These are phyloP conservation scores for Puccinia polysora DNA, from an alignment of 1,284 basidiomycete genomes.

Conservation along the genomic window DNA sequence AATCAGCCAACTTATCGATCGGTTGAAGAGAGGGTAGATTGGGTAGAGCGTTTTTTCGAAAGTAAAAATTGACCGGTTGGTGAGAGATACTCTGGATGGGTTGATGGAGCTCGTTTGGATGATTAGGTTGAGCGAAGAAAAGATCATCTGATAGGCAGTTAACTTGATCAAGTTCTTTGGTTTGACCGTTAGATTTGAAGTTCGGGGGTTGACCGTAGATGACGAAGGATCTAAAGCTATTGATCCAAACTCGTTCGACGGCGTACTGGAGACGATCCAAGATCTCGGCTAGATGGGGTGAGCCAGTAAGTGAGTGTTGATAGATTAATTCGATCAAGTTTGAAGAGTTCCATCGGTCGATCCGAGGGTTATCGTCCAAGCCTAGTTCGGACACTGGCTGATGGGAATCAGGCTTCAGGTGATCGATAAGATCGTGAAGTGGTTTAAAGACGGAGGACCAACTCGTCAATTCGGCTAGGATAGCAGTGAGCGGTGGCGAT, in stretches of 20 bases:
- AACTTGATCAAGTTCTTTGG: not conserved
- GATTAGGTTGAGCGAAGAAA: slow-evolving; percentile 6
- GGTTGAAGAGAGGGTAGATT: slow-evolving; percentile 17
- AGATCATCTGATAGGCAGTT: slow-evolving; percentile 1
- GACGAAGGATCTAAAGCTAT: slow-evolving; percentile 11
- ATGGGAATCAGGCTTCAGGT: not conserved
- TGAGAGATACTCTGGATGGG: not conserved
- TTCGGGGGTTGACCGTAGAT: slow-evolving; percentile 27
- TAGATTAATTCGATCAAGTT: slow-evolving; percentile 11
- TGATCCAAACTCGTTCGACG: slow-evolving; percentile 21
- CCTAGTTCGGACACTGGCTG: not conserved
- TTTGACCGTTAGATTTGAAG: not conserved
- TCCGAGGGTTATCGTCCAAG: not conserved
- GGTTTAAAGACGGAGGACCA: not conserved
- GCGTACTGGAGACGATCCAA: slow-evolving; percentile 11
- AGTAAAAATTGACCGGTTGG: slow-evolving; percentile 5
- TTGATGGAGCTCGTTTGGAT: not conserved
- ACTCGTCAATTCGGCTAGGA: not conserved
- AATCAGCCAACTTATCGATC: not conserved
- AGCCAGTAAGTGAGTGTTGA: slow-evolving; percentile 15
- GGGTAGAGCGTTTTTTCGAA: slow-evolving; percentile 1
- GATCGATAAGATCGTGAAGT: not conserved
- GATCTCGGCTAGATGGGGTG: not conserved
- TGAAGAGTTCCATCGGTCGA: not conserved
- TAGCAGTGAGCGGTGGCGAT: slow-evolving; percentile 14